Base-by-base conservation (phyloP, 805 yeast genomes). In the Ascoidea rubescens region DNA sequence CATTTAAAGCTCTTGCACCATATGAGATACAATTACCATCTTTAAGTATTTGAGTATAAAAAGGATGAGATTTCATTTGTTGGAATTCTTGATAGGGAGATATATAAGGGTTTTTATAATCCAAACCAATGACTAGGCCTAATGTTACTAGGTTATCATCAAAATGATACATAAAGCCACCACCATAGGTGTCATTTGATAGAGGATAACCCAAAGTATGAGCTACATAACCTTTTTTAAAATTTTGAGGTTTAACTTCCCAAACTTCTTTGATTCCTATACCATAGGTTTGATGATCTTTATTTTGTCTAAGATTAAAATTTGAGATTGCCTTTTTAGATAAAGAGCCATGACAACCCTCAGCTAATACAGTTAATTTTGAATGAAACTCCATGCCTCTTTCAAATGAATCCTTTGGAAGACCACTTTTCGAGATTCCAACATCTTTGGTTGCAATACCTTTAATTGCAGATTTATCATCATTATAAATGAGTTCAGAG, bases 351-450 rank as follows among this genome's bases (percentile, higher is more conserved):
- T 90, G 98, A 64, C 99, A 93, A n/a, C 99, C 99, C 69, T 93
- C 99, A 5, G 96, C 96, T 37, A 93, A 74, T 16, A 93, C 84
- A 0, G 97, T 90, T 54, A 83, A 73, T 60, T 93, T 79, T 4
- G 99, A 87, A 59, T 84, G 93, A 67, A 93, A 93, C 67, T 88
- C 98, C 96, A 93, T 87, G 31, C 99, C 99, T 57, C 96, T 77
- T 67, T 93, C 96, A 66, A 87, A 93, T n/a, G 78, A 72, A 57
- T 77, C 85, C 60, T 83, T 86, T 33, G 96, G 95, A 42, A 71
- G 64, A 17, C 96, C 96, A 53, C 74, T 67, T 58, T 80, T 82
- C 50, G 81, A 75, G 16, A 93, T 69, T 14, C 99, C 99, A 80
- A 84, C 78, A 65, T 93, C 99, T 59, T 84, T 85, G 1, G 99